These are phyloP conservation scores for Penicillium rolfsii DNA, from an alignment of 2,329 filamentous ascomycete species.

Conservation along the genomic window DNA sequence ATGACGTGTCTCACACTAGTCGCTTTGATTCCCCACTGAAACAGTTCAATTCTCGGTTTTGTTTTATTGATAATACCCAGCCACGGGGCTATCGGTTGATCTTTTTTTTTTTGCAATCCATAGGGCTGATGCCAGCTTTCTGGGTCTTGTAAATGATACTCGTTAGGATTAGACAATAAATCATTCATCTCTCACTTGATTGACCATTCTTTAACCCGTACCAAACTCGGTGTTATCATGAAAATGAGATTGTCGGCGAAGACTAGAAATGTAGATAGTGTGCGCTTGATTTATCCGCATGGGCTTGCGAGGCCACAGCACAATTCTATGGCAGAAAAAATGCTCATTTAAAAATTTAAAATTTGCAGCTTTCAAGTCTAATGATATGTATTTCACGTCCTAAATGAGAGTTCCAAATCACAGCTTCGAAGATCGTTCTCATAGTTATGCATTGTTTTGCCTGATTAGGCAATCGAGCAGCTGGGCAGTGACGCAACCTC, in stretches of 20 bases:
- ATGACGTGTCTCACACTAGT: constrained; percentile 27
- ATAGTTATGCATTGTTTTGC: background rate
- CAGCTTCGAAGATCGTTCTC: background rate
- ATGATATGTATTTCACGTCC: background rate
- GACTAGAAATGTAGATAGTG: background rate
- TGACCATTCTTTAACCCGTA: background rate
- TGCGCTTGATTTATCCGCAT: background rate
- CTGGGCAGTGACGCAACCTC: constrained; percentile 3
- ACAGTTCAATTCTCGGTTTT: constrained; percentile 35
- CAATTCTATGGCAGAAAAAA: background rate
- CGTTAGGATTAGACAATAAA: constrained; percentile 12
- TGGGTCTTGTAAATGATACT: constrained; percentile 22
- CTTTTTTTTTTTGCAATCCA: constrained; percentile 3
- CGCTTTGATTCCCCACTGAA: constrained; percentile 15
- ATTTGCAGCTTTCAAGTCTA: no score
- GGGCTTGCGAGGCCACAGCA: background rate
- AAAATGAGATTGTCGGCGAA: background rate
- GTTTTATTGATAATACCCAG: constrained; percentile 42
- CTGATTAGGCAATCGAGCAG: background rate
- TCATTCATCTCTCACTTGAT: background rate
- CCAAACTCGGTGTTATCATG: background rate
- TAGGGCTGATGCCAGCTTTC: background rate
- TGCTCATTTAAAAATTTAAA: background rate
- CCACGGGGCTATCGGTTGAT: constrained; percentile 17
- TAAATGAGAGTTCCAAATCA: background rate